Evolutionary conservation across 805 yeast species (phyloP).

Genomic region (Saccharomycopsis guyanensis): DNA sequence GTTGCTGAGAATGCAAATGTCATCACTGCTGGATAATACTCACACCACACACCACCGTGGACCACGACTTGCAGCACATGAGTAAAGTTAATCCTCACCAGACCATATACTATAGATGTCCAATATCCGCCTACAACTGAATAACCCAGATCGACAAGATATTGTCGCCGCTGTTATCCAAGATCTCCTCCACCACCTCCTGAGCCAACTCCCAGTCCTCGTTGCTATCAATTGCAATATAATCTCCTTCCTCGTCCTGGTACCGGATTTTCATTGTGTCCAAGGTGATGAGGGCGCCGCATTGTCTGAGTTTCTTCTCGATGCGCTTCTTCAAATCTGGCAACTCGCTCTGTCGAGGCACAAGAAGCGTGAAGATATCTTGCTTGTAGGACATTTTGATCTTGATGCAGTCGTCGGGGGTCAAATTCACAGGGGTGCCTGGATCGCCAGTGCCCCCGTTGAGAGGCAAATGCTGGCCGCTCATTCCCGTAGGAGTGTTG

Average conservation of each 20-base stretch:
- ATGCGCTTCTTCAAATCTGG: slow-evolving; percentile 50
- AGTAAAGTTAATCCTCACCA: too few species aligned
- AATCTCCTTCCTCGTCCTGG: slow-evolving; percentile 94
- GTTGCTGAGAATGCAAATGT: too few species aligned
- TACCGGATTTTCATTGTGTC: slow-evolving; percentile 55
- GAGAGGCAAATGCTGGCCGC: background rate
- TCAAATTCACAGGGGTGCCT: slow-evolving; percentile 21
- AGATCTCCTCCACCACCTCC: slow-evolving; percentile 50
- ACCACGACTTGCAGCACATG: too few species aligned
- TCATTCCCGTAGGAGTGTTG: background rate
- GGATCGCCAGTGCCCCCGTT: slow-evolving; percentile 22
- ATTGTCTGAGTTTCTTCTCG: slow-evolving; percentile 45
- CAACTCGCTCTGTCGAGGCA: slow-evolving; percentile 44
- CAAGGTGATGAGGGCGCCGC: slow-evolving; percentile 38
- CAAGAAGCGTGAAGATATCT: slow-evolving; percentile 57
- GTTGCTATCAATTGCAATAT: slow-evolving; percentile 72
- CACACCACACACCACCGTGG: too few species aligned
- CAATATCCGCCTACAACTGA: slow-evolving; percentile 22
- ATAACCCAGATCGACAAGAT: slow-evolving; percentile 37
- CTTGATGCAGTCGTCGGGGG: slow-evolving; percentile 33
- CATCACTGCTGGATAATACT: too few species aligned
- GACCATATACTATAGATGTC: too few species aligned
- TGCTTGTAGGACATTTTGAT: slow-evolving; percentile 36
- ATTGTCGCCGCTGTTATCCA: slow-evolving; percentile 32
- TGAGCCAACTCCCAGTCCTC: slow-evolving; percentile 87